Conservation (phyloP, 225 moss, liverwort and hornwort species). For the Marchantia polymorpha region DNA sequence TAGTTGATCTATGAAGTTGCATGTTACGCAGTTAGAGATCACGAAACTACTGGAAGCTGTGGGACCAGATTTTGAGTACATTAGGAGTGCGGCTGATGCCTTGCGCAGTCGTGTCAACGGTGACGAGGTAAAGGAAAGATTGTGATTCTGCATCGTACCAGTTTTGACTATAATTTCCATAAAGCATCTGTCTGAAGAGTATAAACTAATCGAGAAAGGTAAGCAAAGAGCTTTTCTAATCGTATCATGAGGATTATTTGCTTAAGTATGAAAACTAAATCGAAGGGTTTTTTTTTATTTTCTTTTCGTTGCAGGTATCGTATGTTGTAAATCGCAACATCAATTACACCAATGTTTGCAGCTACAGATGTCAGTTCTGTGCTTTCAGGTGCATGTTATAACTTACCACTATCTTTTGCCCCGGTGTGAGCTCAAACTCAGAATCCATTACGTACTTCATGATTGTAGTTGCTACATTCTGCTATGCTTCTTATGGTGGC, state of each 20-base stretch:
- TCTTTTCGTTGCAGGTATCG: conserved; percentile 52
- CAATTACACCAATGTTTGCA: conserved; percentile 88
- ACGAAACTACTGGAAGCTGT: conserved; percentile 58
- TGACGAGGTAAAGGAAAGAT: conserved; percentile 38
- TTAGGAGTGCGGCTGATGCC: conserved; percentile 61
- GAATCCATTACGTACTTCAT: no score
- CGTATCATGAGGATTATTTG: neutral
- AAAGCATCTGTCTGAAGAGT: no score
- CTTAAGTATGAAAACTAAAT: neutral
- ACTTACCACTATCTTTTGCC: neutral
- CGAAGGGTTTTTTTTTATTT: neutral
- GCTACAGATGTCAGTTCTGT: conserved; percentile 83
- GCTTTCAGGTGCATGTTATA: conserved; percentile 62
- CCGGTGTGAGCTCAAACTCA: no score
- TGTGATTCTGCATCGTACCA: no score
- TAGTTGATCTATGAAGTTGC: neutral
- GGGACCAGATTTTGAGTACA: conserved; percentile 55
- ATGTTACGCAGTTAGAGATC: conserved; percentile 52
- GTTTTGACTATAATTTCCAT: no score
- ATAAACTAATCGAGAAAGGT: no score
- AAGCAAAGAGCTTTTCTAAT: no score
- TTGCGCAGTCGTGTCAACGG: conserved; percentile 58
- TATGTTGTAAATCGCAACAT: conserved; percentile 84
- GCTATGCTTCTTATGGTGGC: neutral
- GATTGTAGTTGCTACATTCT: no score